Evolutionary conservation across 441 rosid species (phyloP).

Genomic region (Capsella rubella): DNA sequence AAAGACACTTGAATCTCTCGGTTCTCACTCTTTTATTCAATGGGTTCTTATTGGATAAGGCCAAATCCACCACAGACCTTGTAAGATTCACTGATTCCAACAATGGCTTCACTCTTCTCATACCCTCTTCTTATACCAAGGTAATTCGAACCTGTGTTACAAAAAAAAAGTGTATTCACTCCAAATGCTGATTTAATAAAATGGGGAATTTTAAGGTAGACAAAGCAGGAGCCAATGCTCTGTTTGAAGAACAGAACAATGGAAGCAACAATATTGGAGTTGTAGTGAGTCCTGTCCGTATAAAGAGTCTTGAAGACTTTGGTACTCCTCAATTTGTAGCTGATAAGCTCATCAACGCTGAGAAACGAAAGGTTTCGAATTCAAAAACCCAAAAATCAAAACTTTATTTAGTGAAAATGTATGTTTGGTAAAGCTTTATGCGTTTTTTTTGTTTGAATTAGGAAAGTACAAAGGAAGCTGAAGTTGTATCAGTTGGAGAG

Average conservation of each 20-base stretch:
- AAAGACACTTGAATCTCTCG: conserved; percentile 64
- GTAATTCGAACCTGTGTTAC: background rate
- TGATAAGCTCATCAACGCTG: conserved; percentile 86
- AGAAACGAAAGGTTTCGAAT: conserved; percentile 69
- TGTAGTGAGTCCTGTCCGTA: conserved; percentile 90
- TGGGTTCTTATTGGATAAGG: conserved; percentile 47
- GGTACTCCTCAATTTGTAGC: conserved; percentile 87
- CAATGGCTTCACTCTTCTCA: conserved; percentile 77
- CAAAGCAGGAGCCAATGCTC: conserved; percentile 83
- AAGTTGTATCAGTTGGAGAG: conserved; percentile 68
- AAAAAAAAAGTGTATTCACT: too few species aligned
- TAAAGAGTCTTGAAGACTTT: conserved; percentile 68
- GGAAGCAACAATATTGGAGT: conserved; percentile 82
- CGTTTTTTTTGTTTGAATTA: conserved; percentile 38
- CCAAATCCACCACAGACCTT: conserved; percentile 51
- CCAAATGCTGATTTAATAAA: background rate
- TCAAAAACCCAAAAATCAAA: too few species aligned
- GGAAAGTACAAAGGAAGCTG: conserved; percentile 85
- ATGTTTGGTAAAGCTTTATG: background rate
- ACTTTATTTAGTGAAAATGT: background rate
- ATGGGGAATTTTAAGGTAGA: conserved; percentile 57
- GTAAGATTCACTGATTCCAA: conserved; percentile 67
- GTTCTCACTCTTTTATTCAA: conserved; percentile 54
- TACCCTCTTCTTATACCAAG: conserved; percentile 62
- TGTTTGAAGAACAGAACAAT: conserved; percentile 72